These are phyloP conservation scores for Lactarius trivialis DNA, from an alignment of 768 basidiomycete species.

Conservation along the genomic window DNA sequence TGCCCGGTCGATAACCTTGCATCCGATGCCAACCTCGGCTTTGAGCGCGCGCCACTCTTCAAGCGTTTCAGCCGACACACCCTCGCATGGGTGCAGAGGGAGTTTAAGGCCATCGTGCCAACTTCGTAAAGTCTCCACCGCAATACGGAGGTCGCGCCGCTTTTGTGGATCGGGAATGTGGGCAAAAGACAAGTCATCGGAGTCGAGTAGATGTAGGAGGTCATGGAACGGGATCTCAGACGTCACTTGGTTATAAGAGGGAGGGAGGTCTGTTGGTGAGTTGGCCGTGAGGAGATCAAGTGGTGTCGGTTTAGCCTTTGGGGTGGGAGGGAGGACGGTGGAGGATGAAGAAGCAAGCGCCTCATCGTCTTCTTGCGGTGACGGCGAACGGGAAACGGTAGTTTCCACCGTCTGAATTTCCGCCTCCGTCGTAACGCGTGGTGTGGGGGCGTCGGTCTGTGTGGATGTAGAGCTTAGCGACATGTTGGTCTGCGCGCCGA, in stretches of 20 bases:
- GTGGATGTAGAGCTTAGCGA: conserved; percentile 20
- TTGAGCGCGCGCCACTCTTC: conserved; percentile 80
- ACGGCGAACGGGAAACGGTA: conserved; percentile 40
- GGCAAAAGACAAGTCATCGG: conserved; percentile 18
- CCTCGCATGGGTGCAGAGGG: conserved; percentile 38
- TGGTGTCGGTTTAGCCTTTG: conserved; percentile 38
- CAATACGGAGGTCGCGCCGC: conserved; percentile 40
- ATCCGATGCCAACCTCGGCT: conserved; percentile 72
- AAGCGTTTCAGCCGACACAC: conserved; percentile 56
- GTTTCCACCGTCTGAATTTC: conserved; percentile 60
- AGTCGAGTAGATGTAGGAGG: conserved; percentile 20
- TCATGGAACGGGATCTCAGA: conserved; percentile 28
- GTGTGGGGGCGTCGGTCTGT: conserved; percentile 25
- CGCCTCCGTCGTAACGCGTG: conserved; percentile 39
- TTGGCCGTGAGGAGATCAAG: conserved; percentile 12
- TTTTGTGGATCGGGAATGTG: conserved; percentile 19
- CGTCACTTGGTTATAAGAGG: conserved; percentile 61
- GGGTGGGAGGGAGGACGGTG: conserved; percentile 64
- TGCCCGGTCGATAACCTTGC: conserved; percentile 67
- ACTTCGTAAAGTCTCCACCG: conserved; percentile 54
- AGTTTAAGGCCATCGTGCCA: conserved; percentile 59
- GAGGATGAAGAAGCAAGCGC: conserved; percentile 68
- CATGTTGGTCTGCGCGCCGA: conserved; percentile 46
- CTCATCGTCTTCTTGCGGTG: conserved; percentile 42
- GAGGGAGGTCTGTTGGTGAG: conserved; percentile 52